These are phyloP conservation scores for Fusarium verticillioides DNA, from an alignment of 2,329 filamentous ascomycete genomes.

Conservation along the genomic window DNA sequence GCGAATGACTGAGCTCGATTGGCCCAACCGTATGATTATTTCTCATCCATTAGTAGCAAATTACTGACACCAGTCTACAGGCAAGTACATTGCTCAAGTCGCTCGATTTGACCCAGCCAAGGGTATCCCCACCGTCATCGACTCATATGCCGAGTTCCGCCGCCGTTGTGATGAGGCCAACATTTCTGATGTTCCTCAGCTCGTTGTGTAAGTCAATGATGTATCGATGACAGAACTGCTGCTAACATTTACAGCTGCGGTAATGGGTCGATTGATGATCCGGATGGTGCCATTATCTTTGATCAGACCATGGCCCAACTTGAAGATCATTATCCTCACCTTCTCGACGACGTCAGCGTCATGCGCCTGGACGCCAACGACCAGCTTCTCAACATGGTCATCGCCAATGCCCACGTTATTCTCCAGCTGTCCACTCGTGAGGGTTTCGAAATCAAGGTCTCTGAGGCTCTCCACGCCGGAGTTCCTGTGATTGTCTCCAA, in stretches of 20 bases:
- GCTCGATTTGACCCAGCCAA: conserved; percentile 87
- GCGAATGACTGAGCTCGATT: conserved; percentile 64
- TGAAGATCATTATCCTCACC: conserved; percentile 69
- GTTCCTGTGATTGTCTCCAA: conserved; percentile 80
- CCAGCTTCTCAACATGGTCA: conserved; percentile 80
- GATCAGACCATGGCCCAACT: conserved; percentile 77
- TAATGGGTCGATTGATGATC: conserved; percentile 84
- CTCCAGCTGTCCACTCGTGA: conserved; percentile 85
- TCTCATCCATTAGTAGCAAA: neutral
- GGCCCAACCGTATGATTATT: conserved; percentile 58
- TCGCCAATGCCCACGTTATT: conserved; percentile 77
- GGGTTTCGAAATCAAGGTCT: conserved; percentile 89
- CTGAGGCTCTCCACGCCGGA: conserved; percentile 83
- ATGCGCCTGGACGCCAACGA: conserved; percentile 83
- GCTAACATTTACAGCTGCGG: conserved; percentile 62
- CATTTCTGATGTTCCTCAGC: conserved; percentile 70
- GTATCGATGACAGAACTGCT: neutral
- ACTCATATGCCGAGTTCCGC: conserved; percentile 79
- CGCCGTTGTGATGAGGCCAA: conserved; percentile 65
- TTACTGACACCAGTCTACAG: conserved; percentile 43
- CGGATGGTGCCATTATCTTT: conserved; percentile 77
- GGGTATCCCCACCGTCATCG: conserved; percentile 81
- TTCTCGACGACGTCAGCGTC: conserved; percentile 75
- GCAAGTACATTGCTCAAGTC: conserved; percentile 82
- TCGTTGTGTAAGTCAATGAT: conserved; percentile 67